phyloP scores from a whole-genome alignment of 2,329 filamentous ascomycete genomes.

The Cryoendolithus antarcticus region DNA sequence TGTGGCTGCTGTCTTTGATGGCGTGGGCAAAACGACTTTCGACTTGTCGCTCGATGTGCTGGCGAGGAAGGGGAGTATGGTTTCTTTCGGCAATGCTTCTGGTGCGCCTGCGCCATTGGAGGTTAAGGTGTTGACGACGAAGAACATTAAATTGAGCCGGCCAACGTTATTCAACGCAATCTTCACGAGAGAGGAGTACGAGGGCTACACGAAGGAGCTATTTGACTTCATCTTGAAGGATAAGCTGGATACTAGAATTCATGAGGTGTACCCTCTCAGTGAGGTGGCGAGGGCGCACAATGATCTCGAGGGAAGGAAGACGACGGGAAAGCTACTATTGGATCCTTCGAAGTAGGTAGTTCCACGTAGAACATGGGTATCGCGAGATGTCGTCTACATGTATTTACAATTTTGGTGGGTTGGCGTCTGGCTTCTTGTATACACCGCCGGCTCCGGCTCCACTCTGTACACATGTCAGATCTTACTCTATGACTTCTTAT shows the following conservation, averaged over 20 bases:
- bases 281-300: conserved; percentile 60
- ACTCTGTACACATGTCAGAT: conserved; percentile 6
- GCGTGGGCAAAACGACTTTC: conserved; percentile 75
- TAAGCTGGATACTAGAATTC: conserved; percentile 59
- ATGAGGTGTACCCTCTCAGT: conserved; percentile 64
- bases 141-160: conserved; percentile 68
- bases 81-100: conserved; percentile 71
- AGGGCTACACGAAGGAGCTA: conserved; percentile 57
- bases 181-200: conserved; percentile 55
- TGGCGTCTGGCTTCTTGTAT: conserved; percentile 7
- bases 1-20: conserved; percentile 69
- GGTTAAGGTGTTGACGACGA: conserved; percentile 50
- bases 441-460: conserved; percentile 11
- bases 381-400: not conserved
- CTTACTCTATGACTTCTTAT: conserved; percentile 24
- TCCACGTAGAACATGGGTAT: not conserved
- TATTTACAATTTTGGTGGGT: conserved; percentile 10
- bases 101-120: conserved; percentile 62
- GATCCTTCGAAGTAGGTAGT: conserved; percentile 35
- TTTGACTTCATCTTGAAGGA: conserved; percentile 58
- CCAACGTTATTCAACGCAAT: conserved; percentile 63
- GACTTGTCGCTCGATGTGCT: conserved; percentile 63
- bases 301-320: conserved; percentile 72
- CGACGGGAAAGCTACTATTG: conserved; percentile 70
- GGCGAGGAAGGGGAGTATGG: conserved; percentile 62